A percentile compares a stretch with the other conserved stretches of the same genome.
These are phyloP conservation scores for Globisporangium carolinianum DNA, from an alignment of 352 stramenopile species.

Conservation along the genomic window DNA sequence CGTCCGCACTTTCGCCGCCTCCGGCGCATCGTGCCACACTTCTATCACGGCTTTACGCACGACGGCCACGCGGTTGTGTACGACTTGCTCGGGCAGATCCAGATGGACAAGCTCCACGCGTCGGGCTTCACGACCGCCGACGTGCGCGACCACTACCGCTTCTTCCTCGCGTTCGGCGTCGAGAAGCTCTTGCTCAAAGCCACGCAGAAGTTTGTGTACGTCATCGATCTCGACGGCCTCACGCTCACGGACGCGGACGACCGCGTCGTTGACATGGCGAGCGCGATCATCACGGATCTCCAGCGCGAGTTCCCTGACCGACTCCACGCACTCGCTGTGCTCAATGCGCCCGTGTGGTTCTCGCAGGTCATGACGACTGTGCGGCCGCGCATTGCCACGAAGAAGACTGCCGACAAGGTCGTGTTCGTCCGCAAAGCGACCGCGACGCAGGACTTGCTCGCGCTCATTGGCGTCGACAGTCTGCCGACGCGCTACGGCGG, in stretches of 20 bases:
- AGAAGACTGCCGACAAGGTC: constrained; percentile 64
- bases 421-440: constrained; percentile 42
- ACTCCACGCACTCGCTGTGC: constrained; percentile 46
- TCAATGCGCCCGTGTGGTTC: constrained; percentile 77
- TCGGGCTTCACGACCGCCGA: constrained; percentile 68
- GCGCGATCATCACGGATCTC: constrained; percentile 42
- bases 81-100: constrained; percentile 75
- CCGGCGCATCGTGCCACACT: constrained; percentile 62
- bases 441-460: constrained; percentile 37
- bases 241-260: constrained; percentile 64
- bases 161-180: constrained; percentile 68
- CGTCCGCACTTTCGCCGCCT: constrained; percentile 71
- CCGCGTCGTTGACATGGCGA: constrained; percentile 55
- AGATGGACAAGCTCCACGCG: constrained; percentile 62
- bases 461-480: constrained; percentile 62
- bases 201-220: constrained; percentile 65
- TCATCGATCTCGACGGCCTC: constrained; percentile 72
- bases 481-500: constrained; percentile 67
- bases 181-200: constrained; percentile 59
- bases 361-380: constrained; percentile 69
- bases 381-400: constrained; percentile 34
- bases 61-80: constrained; percentile 64
- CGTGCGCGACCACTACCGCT: constrained; percentile 67
- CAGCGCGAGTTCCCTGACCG: constrained; percentile 62
- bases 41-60: constrained; percentile 68